A percentile compares a stretch with the other conserved stretches of the same genome.
phyloP scores from a whole-genome alignment of 2,329 filamentous ascomycete species.

The Hypoxylon sp. region DNA sequence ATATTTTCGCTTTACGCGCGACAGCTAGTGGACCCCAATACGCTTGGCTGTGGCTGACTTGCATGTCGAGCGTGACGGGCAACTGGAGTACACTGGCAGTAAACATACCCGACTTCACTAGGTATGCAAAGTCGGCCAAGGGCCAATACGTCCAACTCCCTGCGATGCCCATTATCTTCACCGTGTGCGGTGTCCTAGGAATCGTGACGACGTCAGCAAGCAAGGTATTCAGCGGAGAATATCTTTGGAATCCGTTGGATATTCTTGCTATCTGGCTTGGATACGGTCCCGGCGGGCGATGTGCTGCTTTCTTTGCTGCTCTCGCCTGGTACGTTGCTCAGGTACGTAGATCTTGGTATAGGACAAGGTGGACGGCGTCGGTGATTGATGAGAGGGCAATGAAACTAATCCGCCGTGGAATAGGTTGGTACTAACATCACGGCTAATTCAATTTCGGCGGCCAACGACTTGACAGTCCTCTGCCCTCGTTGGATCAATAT shows the following conservation, averaged over 20 bases:
- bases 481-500: slow-evolving; percentile 69
- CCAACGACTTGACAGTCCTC: slow-evolving; percentile 69
- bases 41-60: slow-evolving; percentile 63
- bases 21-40: slow-evolving; percentile 60
- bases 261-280: slow-evolving; percentile 61
- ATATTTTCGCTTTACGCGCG: slow-evolving; percentile 54
- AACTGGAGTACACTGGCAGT: slow-evolving; percentile 59
- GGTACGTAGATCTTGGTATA: slow-evolving; percentile 22
- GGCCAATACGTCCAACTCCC: slow-evolving; percentile 59
- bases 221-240: slow-evolving; percentile 64
- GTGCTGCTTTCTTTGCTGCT: slow-evolving; percentile 62
- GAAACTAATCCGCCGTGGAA: slow-evolving; percentile 53
- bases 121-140: slow-evolving; percentile 54
- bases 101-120: slow-evolving; percentile 69
- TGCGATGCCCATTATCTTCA: slow-evolving; percentile 63
- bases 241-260: slow-evolving; percentile 65
- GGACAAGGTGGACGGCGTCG: neutral
- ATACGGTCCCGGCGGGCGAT: slow-evolving; percentile 58
- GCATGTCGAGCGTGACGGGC: slow-evolving; percentile 62
- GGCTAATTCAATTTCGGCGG: slow-evolving; percentile 66
- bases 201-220: slow-evolving; percentile 70
- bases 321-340: slow-evolving; percentile 67
- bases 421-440: slow-evolving; percentile 69
- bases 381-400: neutral
- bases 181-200: slow-evolving; percentile 64